These are phyloP conservation scores for Trichoderma virens DNA, from an alignment of 495 filamentous ascomycete species.

Conservation along the genomic window DNA sequence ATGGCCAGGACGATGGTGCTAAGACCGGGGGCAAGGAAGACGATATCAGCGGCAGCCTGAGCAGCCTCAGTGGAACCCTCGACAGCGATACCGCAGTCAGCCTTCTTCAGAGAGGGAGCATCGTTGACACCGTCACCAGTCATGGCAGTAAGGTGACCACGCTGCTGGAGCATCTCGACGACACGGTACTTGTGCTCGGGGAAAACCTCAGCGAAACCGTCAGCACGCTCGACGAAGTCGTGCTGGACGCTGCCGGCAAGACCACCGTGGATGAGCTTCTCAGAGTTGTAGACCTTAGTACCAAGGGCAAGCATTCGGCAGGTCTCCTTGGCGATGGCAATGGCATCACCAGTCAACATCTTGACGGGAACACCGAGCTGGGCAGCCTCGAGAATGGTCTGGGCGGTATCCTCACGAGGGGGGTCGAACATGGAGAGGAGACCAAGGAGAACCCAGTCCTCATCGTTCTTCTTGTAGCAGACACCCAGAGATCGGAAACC, in stretches of 20 bases:
- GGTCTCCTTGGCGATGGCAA: conserved; percentile 86
- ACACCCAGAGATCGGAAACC: conserved; percentile 90
- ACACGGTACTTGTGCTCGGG: conserved; percentile 98
- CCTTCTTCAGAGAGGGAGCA: conserved; percentile 92
- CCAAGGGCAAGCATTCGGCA: conserved; percentile 83
- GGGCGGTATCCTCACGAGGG: conserved; percentile 82
- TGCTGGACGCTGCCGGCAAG: conserved; percentile 88
- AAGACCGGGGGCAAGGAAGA: conserved; percentile 84
- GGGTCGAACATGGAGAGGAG: conserved; percentile 92
- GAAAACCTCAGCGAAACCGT: conserved; percentile 94
- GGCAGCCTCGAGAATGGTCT: conserved; percentile 84
- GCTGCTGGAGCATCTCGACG: conserved; percentile 92
- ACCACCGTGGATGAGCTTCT: conserved; percentile 71
- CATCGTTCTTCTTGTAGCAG: conserved; percentile 70
- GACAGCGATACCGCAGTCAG: conserved; percentile 88
- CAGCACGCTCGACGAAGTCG: conserved; percentile 89
- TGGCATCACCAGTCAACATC: conserved; percentile 94
- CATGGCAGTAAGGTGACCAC: conserved; percentile 95
- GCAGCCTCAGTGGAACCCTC: conserved; percentile 90
- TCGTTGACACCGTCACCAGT: conserved; percentile 98
- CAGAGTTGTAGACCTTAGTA: conserved; percentile 90
- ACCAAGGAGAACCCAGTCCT: conserved; percentile 80
- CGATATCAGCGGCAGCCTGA: conserved; percentile 87
- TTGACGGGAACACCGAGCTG: conserved; percentile 81
- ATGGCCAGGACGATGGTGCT: conserved; percentile 88